Conservation (phyloP, 768 basidiomycete genomes). For the Cystobasidium ongulense region DNA sequence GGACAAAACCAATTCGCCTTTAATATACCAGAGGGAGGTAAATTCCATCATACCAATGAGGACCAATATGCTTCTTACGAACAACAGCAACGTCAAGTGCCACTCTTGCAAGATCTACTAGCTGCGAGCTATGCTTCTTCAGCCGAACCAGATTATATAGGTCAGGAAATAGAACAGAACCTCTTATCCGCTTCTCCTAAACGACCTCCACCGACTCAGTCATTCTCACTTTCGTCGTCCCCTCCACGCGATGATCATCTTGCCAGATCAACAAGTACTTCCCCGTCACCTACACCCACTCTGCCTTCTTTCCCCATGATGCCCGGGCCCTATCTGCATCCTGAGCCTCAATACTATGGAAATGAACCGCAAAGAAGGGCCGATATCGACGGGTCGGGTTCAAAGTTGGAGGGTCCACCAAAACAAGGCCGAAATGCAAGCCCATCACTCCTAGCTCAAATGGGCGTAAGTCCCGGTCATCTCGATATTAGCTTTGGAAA, state of each 20-base stretch:
- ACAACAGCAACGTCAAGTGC: neutral
- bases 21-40: neutral
- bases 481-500: neutral
- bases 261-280: neutral
- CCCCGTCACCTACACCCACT: neutral
- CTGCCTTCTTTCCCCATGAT: neutral
- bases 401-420: neutral
- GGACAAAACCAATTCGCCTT: neutral
- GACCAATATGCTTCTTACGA: neutral
- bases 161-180: neutral
- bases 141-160: neutral
- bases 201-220: neutral
- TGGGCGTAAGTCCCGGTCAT: neutral
- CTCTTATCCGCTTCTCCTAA: constrained; percentile 1
- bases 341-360: neutral
- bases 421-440: neutral
- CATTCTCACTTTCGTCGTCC: neutral
- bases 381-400: neutral
- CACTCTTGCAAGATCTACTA: neutral
- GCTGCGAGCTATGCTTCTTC: constrained; percentile 2
- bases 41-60: neutral
- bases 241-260: neutral
- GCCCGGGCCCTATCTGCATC: neutral
- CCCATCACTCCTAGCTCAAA: neutral
- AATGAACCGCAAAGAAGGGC: neutral